phyloP scores from a whole-genome alignment of 2,329 filamentous ascomycete genomes.

The Xylaria sp. region DNA sequence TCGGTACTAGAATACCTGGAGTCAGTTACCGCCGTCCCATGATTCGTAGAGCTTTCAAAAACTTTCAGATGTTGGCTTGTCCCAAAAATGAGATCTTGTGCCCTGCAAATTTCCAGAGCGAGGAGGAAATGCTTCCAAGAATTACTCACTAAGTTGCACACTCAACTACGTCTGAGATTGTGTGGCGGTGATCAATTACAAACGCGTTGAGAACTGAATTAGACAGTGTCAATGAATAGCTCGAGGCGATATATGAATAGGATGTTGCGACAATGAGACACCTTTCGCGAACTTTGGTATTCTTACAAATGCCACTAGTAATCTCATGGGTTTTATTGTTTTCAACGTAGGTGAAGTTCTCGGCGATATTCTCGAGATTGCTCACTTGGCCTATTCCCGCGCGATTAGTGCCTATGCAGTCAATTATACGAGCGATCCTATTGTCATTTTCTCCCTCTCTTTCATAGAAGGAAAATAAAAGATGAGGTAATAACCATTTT shows the following conservation, averaged over 20 bases:
- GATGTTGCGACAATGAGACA: background rate
- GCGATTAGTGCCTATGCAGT: constrained; percentile 19
- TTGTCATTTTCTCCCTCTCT: background rate
- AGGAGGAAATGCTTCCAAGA: background rate
- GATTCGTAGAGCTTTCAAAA: background rate
- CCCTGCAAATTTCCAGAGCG: background rate
- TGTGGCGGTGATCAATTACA: constrained; percentile 46
- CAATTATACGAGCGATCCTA: background rate
- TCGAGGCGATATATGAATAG: background rate
- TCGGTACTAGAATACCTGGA: constrained; percentile 35
- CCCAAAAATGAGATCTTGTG: background rate
- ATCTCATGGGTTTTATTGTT: constrained; percentile 47
- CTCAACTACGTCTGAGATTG: constrained; percentile 48
- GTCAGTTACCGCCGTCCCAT: background rate
- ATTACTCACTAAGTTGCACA: constrained; percentile 42
- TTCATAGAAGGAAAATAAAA: background rate
- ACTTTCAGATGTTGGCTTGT: background rate
- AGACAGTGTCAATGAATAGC: constrained; percentile 1
- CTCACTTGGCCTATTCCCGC: constrained; percentile 32
- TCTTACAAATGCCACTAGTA: constrained; percentile 41
- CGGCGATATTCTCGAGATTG: constrained; percentile 35
- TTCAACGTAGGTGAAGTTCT: constrained; percentile 47
- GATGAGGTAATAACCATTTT: constrained; percentile 29
- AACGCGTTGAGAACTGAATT: constrained; percentile 40
- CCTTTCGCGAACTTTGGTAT: no score